Base-by-base conservation (phyloP, 148 eudicot species). In the Nyssa sinensis region DNA sequence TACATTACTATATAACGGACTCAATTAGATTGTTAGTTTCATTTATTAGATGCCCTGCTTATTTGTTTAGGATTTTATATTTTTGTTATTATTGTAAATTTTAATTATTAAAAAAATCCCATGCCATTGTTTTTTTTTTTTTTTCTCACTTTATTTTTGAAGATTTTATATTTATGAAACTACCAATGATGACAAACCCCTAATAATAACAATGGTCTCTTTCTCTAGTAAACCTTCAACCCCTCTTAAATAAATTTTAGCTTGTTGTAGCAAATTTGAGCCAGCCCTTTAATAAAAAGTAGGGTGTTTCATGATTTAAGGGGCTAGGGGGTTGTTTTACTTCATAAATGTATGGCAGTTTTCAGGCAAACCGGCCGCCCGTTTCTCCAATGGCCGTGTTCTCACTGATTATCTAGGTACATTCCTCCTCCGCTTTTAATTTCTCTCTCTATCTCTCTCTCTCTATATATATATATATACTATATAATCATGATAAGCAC, bases 291-390 rank as follows among this genome's bases (percentile, higher is more conserved):
- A 55, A 30, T 75, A 75, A 66, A 49, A 32, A 69, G 19, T 35
- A 66, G 14, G 62, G 55, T 31, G 30, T 76, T 72, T 76, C 73
- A 79, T 76, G 80, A 83, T 79, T 78, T 57, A 29, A 21, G 51
- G 62, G 28, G 74, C 69, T 34, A 69, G 64, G 41, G 75, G 70
- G 66, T 17, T 66, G 67, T 58, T 23, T 66, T 58, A 39, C 66
- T 73, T 59, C 81, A 83, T 80, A 70, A 83, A 83, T 83, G 83
- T 77, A 19, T 55, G 77, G 72, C 64, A 74, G 81, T 77, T 85
- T 60, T 97, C 98, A 2, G 93, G 95, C 11, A 82, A 86, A 27
- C 98, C 97, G 3, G 71, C 93, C n/a, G 98, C 97, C 23, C 89
- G 98, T 10, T 94, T 86, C 71, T 93, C 97, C 61, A 90, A 93